A percentile compares a stretch with the other conserved stretches of the same genome.
Conservation (phyloP, 2,329 filamentous ascomycete genomes). For the Venturia carpophila region DNA sequence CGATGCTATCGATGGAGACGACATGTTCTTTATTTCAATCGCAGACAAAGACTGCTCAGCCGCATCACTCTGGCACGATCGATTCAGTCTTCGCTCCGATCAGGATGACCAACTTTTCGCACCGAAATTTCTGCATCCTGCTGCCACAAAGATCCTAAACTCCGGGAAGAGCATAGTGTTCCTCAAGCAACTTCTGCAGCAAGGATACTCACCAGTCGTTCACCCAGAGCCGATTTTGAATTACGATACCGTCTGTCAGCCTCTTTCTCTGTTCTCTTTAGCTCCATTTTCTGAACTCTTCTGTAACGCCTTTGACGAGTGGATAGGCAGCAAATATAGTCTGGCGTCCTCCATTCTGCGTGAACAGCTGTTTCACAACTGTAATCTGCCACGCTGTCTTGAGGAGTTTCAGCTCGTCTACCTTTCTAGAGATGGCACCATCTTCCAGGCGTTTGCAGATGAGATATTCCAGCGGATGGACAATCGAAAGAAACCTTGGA, state of each 20-base stretch:
- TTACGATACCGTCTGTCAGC: slow-evolving; percentile 49
- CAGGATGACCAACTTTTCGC: slow-evolving; percentile 55
- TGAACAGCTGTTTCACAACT: slow-evolving; percentile 58
- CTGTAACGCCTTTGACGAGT: slow-evolving; percentile 59
- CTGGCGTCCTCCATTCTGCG: slow-evolving; percentile 60
- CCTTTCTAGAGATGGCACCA: slow-evolving; percentile 65
- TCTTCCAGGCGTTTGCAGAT: slow-evolving; percentile 57
- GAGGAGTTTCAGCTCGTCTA: slow-evolving; percentile 65
- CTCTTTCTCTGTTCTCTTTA: slow-evolving; percentile 37
- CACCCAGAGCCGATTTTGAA: slow-evolving; percentile 38
- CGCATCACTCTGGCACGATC: slow-evolving; percentile 65
- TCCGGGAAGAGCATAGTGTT: slow-evolving; percentile 85
- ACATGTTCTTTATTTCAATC: slow-evolving; percentile 67
- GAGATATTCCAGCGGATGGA: slow-evolving; percentile 71
- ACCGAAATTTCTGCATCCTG: slow-evolving; percentile 65
- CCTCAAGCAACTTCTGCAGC: slow-evolving; percentile 50
- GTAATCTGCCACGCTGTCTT: slow-evolving; percentile 58
- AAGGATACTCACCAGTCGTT: slow-evolving; percentile 20
- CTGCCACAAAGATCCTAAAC: slow-evolving; percentile 67
- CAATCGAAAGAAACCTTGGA: slow-evolving; percentile 54
- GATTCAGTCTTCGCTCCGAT: slow-evolving; percentile 59
- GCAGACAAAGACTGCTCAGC: slow-evolving; percentile 49
- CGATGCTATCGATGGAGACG: slow-evolving; percentile 55
- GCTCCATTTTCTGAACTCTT: slow-evolving; percentile 71
- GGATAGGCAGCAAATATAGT: slow-evolving; percentile 68